Conservation (phyloP, 768 basidiomycete species). For the Amanita muscaria region DNA sequence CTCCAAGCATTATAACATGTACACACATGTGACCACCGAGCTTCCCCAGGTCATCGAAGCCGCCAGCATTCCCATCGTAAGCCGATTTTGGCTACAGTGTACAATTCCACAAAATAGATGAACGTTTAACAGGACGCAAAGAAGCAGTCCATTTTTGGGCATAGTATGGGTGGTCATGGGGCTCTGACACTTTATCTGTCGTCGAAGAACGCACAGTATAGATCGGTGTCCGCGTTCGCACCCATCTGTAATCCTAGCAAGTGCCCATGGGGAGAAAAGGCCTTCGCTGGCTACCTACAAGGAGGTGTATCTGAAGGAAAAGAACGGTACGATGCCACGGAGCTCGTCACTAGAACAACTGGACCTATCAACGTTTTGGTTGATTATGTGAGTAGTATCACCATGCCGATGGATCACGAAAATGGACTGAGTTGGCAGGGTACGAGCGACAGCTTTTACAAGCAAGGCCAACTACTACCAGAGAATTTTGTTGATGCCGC, state of each 20-base stretch:
- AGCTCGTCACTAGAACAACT: conserved; percentile 56
- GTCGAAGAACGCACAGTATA: conserved; percentile 61
- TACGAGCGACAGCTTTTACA: conserved; percentile 73
- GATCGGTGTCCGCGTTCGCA: conserved; percentile 84
- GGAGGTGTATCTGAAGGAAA: conserved; percentile 73
- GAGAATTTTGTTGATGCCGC: conserved; percentile 82
- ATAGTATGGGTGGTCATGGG: conserved; percentile 98
- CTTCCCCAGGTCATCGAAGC: conserved; percentile 71
- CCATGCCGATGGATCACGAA: not conserved
- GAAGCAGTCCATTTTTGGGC: conserved; percentile 86
- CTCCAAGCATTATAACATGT: conserved; percentile 80
- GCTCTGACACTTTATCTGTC: conserved; percentile 86
- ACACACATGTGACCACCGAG: conserved; percentile 75
- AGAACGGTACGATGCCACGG: conserved; percentile 73
- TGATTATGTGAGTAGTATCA: conserved; percentile 58
- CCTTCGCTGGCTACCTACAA: conserved; percentile 77
- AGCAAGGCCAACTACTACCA: conserved; percentile 82
- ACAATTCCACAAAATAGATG: too few relatives aligned
- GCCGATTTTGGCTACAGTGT: too few relatives aligned
- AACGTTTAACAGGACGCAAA: conserved; percentile 56
- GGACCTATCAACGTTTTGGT: conserved; percentile 72
- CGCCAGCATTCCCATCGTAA: conserved; percentile 69
- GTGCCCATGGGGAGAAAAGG: conserved; percentile 88
- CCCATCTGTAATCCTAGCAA: conserved; percentile 81
- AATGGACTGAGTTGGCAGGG: conserved; percentile 38